These are phyloP conservation scores for Cystofilobasidium ferigula DNA, from an alignment of 768 basidiomycete genomes.

Conservation along the genomic window DNA sequence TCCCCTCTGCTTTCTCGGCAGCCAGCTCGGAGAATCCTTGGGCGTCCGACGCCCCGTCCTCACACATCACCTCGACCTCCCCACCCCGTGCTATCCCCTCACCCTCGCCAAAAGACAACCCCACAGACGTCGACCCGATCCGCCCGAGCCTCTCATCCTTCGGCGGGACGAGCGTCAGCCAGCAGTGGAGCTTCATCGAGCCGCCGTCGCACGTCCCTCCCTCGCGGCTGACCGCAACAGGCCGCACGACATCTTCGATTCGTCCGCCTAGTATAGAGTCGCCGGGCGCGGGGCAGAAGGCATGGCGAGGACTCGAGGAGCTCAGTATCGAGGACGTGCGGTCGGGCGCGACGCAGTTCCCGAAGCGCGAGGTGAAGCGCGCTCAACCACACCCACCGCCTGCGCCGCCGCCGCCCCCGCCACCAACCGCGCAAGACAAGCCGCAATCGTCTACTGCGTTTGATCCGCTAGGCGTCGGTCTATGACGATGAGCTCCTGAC, in stretches of 20 bases:
- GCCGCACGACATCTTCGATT: background rate
- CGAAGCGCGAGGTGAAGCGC: background rate
- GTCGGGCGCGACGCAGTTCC: background rate
- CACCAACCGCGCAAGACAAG: background rate
- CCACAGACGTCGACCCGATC: background rate
- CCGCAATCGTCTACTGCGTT: background rate
- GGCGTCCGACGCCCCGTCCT: background rate
- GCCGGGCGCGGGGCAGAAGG: background rate
- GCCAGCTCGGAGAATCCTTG: conserved; percentile 1
- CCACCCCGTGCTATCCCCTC: background rate
- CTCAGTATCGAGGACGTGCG: conserved; percentile 1
- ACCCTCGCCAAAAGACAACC: background rate
- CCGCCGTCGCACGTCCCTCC: background rate
- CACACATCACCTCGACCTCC: background rate
- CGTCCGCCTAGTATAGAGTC: no score
- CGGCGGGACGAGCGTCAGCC: conserved; percentile 1
- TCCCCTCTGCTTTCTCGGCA: background rate
- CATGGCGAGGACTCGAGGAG: background rate
- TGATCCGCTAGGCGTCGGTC: background rate
- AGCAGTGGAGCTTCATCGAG: conserved; percentile 7
- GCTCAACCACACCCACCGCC: background rate
- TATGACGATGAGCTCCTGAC: background rate
- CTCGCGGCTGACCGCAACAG: background rate
- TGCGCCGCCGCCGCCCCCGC: background rate
- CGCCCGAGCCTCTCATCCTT: background rate